These are phyloP conservation scores for Psidium guajava DNA, from an alignment of 345 rosid genomes.

Conservation along the genomic window DNA sequence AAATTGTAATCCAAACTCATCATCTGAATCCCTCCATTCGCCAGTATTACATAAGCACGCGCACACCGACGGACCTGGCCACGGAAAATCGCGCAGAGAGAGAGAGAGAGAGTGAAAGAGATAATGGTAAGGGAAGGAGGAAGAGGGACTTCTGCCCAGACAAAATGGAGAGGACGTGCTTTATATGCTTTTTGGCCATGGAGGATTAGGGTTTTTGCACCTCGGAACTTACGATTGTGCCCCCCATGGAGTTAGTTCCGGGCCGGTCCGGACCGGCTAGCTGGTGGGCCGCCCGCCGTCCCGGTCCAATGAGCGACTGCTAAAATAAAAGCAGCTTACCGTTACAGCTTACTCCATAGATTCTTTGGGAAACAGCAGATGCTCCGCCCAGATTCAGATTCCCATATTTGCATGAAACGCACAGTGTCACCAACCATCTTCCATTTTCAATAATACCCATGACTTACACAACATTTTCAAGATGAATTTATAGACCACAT, in stretches of 20 bases:
- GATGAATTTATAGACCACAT: no score
- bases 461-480: no score
- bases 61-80: neutral
- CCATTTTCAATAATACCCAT: no score
- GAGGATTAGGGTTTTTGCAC: neutral
- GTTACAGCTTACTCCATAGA: no score
- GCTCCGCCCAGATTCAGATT: no score
- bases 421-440: no score
- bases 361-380: no score
- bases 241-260: neutral
- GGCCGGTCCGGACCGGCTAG: neutral
- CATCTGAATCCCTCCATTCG: conserved; percentile 17
- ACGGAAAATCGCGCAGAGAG: no score
- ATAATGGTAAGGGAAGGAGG: accelerated
- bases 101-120: no score
- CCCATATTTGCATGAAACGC: no score
- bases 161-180: neutral
- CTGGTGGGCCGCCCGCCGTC: neutral
- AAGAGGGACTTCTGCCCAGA: accelerated
- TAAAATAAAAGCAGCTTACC: no score
- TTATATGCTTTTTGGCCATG: neutral
- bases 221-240: neutral
- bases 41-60: neutral
- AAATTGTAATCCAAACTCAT: conserved; percentile 37
- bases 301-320: no score